These are phyloP conservation scores for Testicularia cyperi DNA, from an alignment of 1,284 basidiomycete species.

Conservation along the genomic window DNA sequence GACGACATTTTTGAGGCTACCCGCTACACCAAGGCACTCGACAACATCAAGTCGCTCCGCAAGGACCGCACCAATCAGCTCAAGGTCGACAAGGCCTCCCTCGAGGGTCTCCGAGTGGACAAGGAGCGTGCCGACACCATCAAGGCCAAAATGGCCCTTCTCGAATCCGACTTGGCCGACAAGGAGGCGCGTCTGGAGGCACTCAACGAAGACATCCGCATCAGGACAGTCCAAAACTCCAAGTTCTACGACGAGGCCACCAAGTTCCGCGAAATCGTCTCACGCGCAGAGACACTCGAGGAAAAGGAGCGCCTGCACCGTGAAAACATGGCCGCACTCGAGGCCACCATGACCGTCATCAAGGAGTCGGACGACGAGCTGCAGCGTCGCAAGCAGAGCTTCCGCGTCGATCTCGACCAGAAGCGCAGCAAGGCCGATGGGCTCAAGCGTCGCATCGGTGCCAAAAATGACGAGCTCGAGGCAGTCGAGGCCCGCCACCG, in stretches of 20 bases:
- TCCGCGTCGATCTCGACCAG: constrained; percentile 69
- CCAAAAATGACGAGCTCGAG: constrained; percentile 65
- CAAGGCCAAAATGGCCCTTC: constrained; percentile 37
- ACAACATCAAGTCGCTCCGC: constrained; percentile 74
- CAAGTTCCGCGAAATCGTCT: constrained; percentile 80
- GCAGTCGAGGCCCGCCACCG: constrained; percentile 23
- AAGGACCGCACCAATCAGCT: constrained; percentile 88
- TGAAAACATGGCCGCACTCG: constrained; percentile 70
- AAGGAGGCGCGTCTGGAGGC: constrained; percentile 46
- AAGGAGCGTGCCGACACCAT: constrained; percentile 77
- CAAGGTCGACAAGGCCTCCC: constrained; percentile 87
- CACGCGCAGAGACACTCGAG: constrained; percentile 71
- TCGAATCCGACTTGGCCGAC: constrained; percentile 38
- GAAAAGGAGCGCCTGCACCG: constrained; percentile 69
- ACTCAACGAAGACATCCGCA: constrained; percentile 47
- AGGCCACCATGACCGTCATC: constrained; percentile 67
- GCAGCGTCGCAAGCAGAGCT: constrained; percentile 70
- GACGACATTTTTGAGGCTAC: constrained; percentile 99
- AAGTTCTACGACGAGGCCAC: constrained; percentile 79
- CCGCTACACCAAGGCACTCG: constrained; percentile 80
- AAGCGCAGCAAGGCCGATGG: constrained; percentile 65
- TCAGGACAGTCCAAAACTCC: constrained; percentile 72
- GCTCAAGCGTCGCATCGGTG: constrained; percentile 66
- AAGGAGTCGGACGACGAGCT: constrained; percentile 78
- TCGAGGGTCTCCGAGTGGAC: constrained; percentile 77